Base-by-base conservation (phyloP, 805 yeast species). In the Schwanniomyces pseudopolymorphus region DNA sequence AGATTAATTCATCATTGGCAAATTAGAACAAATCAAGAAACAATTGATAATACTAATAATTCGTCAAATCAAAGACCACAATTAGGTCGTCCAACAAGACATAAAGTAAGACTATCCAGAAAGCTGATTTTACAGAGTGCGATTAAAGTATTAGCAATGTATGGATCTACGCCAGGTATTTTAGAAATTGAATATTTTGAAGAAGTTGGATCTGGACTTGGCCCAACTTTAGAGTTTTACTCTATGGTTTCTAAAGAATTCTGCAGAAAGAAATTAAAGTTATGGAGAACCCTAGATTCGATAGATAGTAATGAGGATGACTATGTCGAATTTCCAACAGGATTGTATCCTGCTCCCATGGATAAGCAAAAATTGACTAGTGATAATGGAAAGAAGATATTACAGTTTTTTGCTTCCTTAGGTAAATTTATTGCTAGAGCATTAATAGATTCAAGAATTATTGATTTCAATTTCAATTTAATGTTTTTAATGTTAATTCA, bases 151-250 rank as follows among this genome's bases (percentile, higher is more conserved):
- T 69, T 94, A 64, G 85, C 82, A 38, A 69, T 80, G 42, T 85
- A 89, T 61, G 96, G 94, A 0, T 68, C 87, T 0, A 77, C 84
- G n/a, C 90, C 96, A 1, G 85, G 89, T 24, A 72, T 87, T 4
- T 67, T 92, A 19, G 98, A 92, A 56, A 83, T 94, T 46, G 96
- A 91, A 61, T 92, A 87, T 57, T 81, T 77, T 51, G 90, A 85
- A 53, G 99, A 92, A 62, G 96, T 78, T 5, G 99, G 98, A n/a
- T 85, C 96, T 0, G 99, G 99, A 0, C 69, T 90, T 39, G 99
- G 99, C 0, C 99, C 99, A 3, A 92, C 99, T 0, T 72, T 91
- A 52, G 99, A 92, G 64, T 92, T 94, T 59, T 92, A 89, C 59
- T 83, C 97, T 0, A 71, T 76, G 13, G 89, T 88, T 1, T 89